Evolutionary conservation across 257 asterid genomes (phyloP).

Genomic region (Eustoma russellianum): DNA sequence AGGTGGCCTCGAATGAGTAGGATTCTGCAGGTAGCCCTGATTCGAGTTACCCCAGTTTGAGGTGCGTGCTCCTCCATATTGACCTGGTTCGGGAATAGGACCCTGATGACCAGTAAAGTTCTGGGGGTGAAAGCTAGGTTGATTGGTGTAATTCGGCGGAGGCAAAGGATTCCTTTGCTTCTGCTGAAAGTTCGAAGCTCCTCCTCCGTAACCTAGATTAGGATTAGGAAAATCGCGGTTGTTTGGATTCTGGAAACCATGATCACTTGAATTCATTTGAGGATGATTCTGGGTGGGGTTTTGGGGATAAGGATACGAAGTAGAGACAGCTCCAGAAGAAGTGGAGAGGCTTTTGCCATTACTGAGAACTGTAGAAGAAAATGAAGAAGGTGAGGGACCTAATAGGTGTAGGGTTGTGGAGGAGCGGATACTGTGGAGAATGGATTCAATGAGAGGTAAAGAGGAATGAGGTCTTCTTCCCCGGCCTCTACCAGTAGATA

Average conservation of each 20-base stretch:
- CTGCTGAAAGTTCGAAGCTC: conserved; percentile 4
- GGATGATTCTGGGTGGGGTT: conserved; percentile 22
- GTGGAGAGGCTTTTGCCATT: conserved; percentile 11
- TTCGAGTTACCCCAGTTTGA: neutral
- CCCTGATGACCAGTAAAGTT: conserved; percentile 20
- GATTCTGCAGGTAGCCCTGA: neutral
- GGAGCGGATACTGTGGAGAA: conserved; percentile 10
- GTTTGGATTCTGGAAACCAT: conserved; percentile 12
- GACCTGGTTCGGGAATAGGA: neutral
- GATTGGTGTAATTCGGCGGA: conserved; percentile 13
- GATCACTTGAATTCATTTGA: conserved; percentile 3
- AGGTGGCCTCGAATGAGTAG: conserved; percentile 6
- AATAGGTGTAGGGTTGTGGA: conserved; percentile 19
- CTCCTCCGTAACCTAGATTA: conserved; percentile 1
- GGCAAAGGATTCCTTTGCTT: conserved; percentile 12
- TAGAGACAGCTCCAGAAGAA: conserved; percentile 13
- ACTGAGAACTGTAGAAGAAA: conserved; percentile 14
- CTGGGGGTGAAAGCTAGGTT: conserved; percentile 31
- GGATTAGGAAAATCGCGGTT: conserved; percentile 16
- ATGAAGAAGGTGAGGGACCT: conserved; percentile 19
- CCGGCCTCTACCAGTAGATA: neutral
- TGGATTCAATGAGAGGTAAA: conserved; percentile 21
- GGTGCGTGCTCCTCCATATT: conserved; percentile 1
- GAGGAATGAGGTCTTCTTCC: conserved; percentile 11
- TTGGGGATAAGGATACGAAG: conserved; percentile 25